A percentile compares a stretch with the other conserved stretches of the same genome.
These are phyloP conservation scores for Saccharomyces uvarum DNA, from an alignment of 1,139 yeast species.

Conservation along the genomic window DNA sequence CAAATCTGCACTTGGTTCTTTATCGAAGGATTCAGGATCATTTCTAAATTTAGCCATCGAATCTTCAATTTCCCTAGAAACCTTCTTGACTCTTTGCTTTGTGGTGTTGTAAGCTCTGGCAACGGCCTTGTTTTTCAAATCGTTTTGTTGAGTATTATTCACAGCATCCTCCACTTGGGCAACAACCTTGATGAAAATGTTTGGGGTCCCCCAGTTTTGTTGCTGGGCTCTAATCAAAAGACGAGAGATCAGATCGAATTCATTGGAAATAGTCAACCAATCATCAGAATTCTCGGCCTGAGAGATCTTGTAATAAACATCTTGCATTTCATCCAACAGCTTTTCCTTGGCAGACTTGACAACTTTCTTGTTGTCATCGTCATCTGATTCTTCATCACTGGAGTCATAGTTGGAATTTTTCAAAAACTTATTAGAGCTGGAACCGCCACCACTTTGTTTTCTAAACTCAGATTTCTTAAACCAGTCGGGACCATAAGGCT, in stretches of 20 bases:
- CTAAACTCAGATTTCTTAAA: slow-evolving; percentile 36
- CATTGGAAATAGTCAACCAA: slow-evolving; percentile 71
- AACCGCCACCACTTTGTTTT: slow-evolving; percentile 28
- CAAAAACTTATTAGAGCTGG: slow-evolving; percentile 28
- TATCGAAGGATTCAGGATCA: slow-evolving; percentile 67
- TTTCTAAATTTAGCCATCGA: slow-evolving; percentile 55
- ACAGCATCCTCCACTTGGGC: slow-evolving; percentile 69
- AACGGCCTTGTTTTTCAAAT: slow-evolving; percentile 72
- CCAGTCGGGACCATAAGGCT: slow-evolving; percentile 36
- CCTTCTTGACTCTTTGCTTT: slow-evolving; percentile 83
- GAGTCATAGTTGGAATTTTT: slow-evolving; percentile 37
- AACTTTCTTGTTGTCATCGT: slow-evolving; percentile 55
- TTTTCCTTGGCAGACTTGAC: slow-evolving; percentile 93
- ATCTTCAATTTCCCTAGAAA: slow-evolving; percentile 53
- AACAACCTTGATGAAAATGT: slow-evolving; percentile 58
- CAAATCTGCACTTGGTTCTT: slow-evolving; percentile 34
- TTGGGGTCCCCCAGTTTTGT: slow-evolving; percentile 67
- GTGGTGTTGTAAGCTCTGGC: slow-evolving; percentile 83
- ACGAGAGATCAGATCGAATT: slow-evolving; percentile 72
- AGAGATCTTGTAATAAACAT: slow-evolving; percentile 60
- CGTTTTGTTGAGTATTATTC: slow-evolving; percentile 48
- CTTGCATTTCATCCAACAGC: slow-evolving; percentile 77
- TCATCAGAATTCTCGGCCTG: slow-evolving; percentile 63
- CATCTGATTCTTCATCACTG: slow-evolving; percentile 42
- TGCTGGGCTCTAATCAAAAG: slow-evolving; percentile 61